Evolutionary conservation across 306 rosid species (phyloP), one percentile per base, ranked within the genome.

Genomic region (Medicago arabica): DNA sequence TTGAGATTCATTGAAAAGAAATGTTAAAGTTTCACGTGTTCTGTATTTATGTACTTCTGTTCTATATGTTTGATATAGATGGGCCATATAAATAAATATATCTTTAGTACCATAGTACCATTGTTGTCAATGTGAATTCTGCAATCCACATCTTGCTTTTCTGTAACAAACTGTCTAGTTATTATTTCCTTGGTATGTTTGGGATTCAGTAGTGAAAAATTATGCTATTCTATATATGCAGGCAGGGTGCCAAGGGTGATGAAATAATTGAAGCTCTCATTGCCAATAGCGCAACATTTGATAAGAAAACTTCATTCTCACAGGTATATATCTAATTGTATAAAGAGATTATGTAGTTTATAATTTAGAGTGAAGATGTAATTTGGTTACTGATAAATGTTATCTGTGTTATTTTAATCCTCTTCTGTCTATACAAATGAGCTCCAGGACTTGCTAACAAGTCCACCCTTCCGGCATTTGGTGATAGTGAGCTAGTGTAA

Each of bases 181-280:
- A 49, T 61, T 36, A 38, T 44, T 54, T 75, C 38, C 70, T 50
- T 28, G 4, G 4, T 28, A 28, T 28, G 31, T 3, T 28, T 9
- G 36, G 43, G 43, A 43, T 17, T 40, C 10, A 12, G 34, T 64
- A 1, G 40, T 65, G 39, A 78, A 70, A 25, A 36, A 43, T 14
- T 61, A 39, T 70, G 40, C 23, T 76, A 11, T 50, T 34, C 72
- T 51, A 72, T 70, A 43, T 59, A 16, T 80, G 82, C 89, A 94
- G 98, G 65, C 92, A 90, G 81, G 98, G 98, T 39, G 96, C 92
- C 17, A 83, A 85, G 76, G 98, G 98, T 64, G 86, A 90, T 85
- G 97, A 90, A 73, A 87, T 95, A 73, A 90, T 95, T 76, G 96
- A 95, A 78, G 97, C 98, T 63, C 92, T 95, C 53, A 87, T 95